Conservation (phyloP, 768 basidiomycete genomes). For the Lactarius quietus region DNA sequence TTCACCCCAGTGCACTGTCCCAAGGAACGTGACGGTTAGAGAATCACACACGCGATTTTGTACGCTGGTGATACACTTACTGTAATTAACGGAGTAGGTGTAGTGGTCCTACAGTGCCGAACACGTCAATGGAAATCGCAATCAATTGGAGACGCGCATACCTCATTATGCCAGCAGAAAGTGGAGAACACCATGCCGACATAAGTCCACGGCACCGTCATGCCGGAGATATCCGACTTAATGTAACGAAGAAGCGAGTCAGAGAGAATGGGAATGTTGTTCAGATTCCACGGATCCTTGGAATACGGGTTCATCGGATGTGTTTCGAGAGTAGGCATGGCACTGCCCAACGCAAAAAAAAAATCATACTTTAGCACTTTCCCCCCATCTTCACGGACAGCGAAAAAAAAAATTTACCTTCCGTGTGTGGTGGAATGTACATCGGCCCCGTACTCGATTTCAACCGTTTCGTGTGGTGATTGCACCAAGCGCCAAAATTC, state of each 20-base stretch:
- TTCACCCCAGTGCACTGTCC: constrained; percentile 95
- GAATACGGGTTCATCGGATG: constrained; percentile 86
- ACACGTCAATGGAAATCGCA: constrained; percentile 11
- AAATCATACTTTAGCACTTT: constrained; percentile 8
- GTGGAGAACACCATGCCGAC: constrained; percentile 99
- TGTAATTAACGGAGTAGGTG: constrained; percentile 93
- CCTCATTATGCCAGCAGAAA: constrained; percentile 99
- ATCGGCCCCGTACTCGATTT: constrained; percentile 99
- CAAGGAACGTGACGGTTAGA: constrained; percentile 5
- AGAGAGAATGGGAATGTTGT: constrained; percentile 91
- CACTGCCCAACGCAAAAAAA: constrained; percentile 45
- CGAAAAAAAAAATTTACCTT: constrained; percentile 55
- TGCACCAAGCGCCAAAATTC: constrained; percentile 98
- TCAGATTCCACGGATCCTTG: constrained; percentile 94
- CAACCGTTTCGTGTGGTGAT: constrained; percentile 84
- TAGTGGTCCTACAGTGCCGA: constrained; percentile 75
- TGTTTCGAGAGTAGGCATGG: constrained; percentile 93
- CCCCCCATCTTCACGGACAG: background rate
- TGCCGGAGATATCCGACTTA: constrained; percentile 98
- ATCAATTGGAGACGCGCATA: constrained; percentile 30
- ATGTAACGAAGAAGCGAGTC: constrained; percentile 95
- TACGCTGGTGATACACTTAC: constrained; percentile 43
- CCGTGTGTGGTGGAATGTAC: constrained; percentile 97
- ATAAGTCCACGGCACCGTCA: constrained; percentile 99
- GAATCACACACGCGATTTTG: background rate